Evolutionary conservation across 495 filamentous ascomycete genomes (phyloP).

Genomic region (Cercophora sp.): DNA sequence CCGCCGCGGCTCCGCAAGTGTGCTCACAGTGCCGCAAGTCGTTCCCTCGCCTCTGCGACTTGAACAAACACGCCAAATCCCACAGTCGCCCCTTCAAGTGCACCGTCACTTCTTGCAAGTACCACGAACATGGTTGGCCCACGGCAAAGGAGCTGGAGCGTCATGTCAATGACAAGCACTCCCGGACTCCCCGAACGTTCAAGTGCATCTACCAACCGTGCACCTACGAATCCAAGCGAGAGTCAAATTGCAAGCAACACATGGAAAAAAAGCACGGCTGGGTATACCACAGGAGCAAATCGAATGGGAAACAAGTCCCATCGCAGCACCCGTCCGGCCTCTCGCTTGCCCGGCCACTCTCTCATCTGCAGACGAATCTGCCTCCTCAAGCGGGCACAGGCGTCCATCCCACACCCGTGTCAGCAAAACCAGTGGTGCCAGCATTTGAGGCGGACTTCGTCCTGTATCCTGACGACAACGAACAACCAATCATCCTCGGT

Average conservation of each 20-base stretch:
- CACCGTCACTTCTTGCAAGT: conserved; percentile 69
- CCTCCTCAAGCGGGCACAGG: background rate
- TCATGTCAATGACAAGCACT: conserved; percentile 93
- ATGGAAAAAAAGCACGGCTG: conserved; percentile 97
- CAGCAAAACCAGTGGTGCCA: conserved; percentile 1
- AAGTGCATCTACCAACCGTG: conserved; percentile 77
- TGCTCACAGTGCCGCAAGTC: conserved; percentile 65
- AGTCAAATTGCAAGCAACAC: conserved; percentile 98
- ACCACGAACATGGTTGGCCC: conserved; percentile 79
- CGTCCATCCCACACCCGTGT: background rate
- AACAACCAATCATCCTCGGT: conserved; percentile 17
- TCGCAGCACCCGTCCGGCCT: background rate
- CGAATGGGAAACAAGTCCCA: conserved; percentile 51
- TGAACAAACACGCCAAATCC: conserved; percentile 95
- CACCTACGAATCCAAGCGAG: conserved; percentile 85
- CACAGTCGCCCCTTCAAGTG: conserved; percentile 96
- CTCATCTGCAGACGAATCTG: conserved; percentile 6
- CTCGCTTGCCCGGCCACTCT: background rate
- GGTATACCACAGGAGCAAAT: conserved; percentile 83
- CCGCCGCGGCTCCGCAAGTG: conserved; percentile 8
- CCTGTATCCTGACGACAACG: conserved; percentile 19
- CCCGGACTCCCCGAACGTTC: conserved; percentile 62
- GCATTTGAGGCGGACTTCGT: conserved; percentile 19
- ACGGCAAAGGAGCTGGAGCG: conserved; percentile 95
- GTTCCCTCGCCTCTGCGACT: conserved; percentile 84